These are phyloP conservation scores for Ascomycota sp. DNA, from an alignment of 2,329 filamentous ascomycete species.

Conservation along the genomic window DNA sequence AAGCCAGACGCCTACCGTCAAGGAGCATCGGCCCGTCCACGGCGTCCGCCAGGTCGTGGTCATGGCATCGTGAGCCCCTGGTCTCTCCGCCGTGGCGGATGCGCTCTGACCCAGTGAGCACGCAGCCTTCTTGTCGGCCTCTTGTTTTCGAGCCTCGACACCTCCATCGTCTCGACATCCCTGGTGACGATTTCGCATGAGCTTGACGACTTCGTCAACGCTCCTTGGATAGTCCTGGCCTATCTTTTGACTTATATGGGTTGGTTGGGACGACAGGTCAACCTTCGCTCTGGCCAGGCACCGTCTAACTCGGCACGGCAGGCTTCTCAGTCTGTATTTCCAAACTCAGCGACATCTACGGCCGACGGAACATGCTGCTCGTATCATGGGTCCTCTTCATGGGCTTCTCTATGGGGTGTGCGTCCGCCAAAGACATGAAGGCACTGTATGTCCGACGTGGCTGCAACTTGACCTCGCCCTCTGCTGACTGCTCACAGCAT, in stretches of 20 bases:
- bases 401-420: slow-evolving; percentile 32
- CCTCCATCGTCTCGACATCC: slow-evolving; percentile 34
- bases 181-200: slow-evolving; percentile 32
- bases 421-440: slow-evolving; percentile 24
- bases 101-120: slow-evolving; percentile 3
- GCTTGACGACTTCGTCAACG: slow-evolving; percentile 25
- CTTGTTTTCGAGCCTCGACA: slow-evolving; percentile 33
- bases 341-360: slow-evolving; percentile 37
- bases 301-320: slow-evolving; percentile 6
- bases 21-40: neutral
- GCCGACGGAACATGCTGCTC: slow-evolving; percentile 26
- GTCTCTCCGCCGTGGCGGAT: neutral
- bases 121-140: slow-evolving; percentile 26
- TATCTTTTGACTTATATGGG: slow-evolving; percentile 36
- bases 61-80: slow-evolving; percentile 12
- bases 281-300: neutral
- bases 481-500: slow-evolving; percentile 20
- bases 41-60: slow-evolving; percentile 10
- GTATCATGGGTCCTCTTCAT: slow-evolving; percentile 31
- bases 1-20: neutral
- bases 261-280: slow-evolving; percentile 6
- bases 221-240: slow-evolving; percentile 31
- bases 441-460: slow-evolving; percentile 20
- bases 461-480: neutral
- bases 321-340: slow-evolving; percentile 34